These are phyloP conservation scores for Sutorius australiensis DNA, from an alignment of 768 basidiomycete species.

Conservation along the genomic window DNA sequence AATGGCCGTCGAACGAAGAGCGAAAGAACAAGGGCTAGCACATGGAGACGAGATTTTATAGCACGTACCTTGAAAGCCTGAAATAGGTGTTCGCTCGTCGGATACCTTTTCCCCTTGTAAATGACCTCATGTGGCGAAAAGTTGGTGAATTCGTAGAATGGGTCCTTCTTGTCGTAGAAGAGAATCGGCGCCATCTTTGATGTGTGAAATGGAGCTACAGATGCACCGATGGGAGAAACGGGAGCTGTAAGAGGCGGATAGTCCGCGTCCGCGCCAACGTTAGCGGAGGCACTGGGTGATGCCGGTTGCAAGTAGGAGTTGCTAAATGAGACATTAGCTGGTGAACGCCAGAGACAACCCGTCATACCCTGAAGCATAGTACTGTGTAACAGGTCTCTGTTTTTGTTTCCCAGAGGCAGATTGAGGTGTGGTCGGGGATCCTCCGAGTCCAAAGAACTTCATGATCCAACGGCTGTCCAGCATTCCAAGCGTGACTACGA, in stretches of 20 bases:
- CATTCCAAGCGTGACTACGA: conserved; percentile 28
- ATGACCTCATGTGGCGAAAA: conserved; percentile 64
- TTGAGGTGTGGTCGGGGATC: conserved; percentile 25
- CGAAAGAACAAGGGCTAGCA: background rate
- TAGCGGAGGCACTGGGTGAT: conserved; percentile 3
- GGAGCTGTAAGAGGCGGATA: conserved; percentile 35
- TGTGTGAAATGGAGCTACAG: conserved; percentile 27
- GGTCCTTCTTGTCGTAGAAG: conserved; percentile 62
- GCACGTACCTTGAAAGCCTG: conserved; percentile 62
- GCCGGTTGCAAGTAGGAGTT: conserved; percentile 15
- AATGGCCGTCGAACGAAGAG: background rate
- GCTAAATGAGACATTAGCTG: conserved; percentile 4
- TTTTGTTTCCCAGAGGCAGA: conserved; percentile 18
- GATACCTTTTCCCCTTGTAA: conserved; percentile 62
- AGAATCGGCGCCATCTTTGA: conserved; percentile 39
- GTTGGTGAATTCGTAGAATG: conserved; percentile 71
- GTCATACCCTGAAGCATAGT: conserved; percentile 19
- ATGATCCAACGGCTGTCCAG: conserved; percentile 32
- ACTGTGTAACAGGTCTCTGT: conserved; percentile 24
- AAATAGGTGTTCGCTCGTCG: conserved; percentile 75
- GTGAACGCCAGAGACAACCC: background rate
- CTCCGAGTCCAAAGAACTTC: conserved; percentile 30
- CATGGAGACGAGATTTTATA: background rate
- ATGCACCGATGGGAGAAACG: conserved; percentile 25
- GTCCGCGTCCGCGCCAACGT: conserved; percentile 13